A percentile compares a stretch with the other conserved stretches of the same genome.
Conservation (phyloP, 306 rosid genomes). For the Carpinus viminea region DNA sequence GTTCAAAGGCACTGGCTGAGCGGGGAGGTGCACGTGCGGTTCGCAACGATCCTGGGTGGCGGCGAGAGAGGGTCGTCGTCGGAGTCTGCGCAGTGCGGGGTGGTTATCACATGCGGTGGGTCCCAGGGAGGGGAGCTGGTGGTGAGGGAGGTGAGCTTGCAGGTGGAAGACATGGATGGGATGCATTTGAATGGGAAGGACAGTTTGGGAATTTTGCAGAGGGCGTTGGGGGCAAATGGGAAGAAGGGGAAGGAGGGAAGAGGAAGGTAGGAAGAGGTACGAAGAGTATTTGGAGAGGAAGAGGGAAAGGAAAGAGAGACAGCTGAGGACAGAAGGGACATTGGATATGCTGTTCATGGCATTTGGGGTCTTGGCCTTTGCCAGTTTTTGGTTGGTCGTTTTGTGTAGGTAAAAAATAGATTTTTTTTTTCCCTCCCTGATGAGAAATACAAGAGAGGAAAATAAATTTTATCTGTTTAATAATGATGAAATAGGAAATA, state of each 20-base stretch:
- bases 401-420: slow-evolving; percentile 21
- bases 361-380: slow-evolving; percentile 41
- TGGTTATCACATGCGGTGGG: slow-evolving; percentile 44
- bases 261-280: slow-evolving; percentile 35
- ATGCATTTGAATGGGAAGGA: slow-evolving; percentile 59
- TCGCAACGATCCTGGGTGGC: slow-evolving; percentile 47
- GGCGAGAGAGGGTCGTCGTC: slow-evolving; percentile 55
- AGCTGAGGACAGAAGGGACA: slow-evolving; percentile 53
- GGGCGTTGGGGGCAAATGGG: slow-evolving; percentile 52
- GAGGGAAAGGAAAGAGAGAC: slow-evolving; percentile 48
- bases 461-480: no score
- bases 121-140: slow-evolving; percentile 47
- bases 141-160: slow-evolving; percentile 64
- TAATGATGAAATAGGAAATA: no score
- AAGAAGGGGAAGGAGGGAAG: slow-evolving; percentile 16
- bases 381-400: slow-evolving; percentile 24
- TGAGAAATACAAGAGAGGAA: no score
- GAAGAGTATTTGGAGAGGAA: slow-evolving; percentile 42
- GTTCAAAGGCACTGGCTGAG: slow-evolving; percentile 72
- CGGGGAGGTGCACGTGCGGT: slow-evolving; percentile 63
- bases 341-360: slow-evolving; percentile 61
- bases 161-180: slow-evolving; percentile 80
- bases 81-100: slow-evolving; percentile 53
- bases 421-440: no score
- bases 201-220: slow-evolving; percentile 59